phyloP scores from a whole-genome alignment of 2,329 filamentous ascomycete species.

The Torrubiellomyces zombiae region DNA sequence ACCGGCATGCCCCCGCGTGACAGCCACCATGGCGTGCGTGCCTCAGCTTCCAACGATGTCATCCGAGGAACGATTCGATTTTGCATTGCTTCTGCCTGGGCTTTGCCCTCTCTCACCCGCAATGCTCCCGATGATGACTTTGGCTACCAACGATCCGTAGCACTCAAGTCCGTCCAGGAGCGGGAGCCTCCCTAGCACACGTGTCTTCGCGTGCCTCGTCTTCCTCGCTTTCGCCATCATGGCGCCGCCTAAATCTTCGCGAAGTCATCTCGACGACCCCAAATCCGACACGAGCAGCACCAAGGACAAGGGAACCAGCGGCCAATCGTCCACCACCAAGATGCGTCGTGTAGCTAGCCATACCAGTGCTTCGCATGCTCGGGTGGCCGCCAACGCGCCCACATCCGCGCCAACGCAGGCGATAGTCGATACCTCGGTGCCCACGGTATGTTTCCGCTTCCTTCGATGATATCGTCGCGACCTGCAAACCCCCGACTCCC shows the following conservation, averaged over 20 bases:
- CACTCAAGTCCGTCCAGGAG: no score
- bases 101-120: no score
- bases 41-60: no score
- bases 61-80: no score
- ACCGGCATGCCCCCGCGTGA: no score
- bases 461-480: background rate
- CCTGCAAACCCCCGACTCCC: background rate
- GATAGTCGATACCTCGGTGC: constrained; percentile 13
- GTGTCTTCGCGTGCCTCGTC: no score
- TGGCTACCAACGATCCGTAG: no score
- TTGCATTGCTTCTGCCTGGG: no score
- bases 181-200: no score
- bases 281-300: constrained; percentile 22
- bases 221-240: constrained; percentile 15
- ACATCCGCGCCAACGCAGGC: constrained; percentile 15
- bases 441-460: constrained; percentile 14
- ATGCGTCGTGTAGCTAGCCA: constrained; percentile 38
- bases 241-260: constrained; percentile 29
- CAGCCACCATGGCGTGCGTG: no score
- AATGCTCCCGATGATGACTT: no score
- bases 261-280: constrained; percentile 25
- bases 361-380: constrained; percentile 25
- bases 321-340: constrained; percentile 31
- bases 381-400: constrained; percentile 17
- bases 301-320: constrained; percentile 27